A percentile compares a stretch with the other conserved stretches of the same genome.
Evolutionary conservation across 192 early-diverging fungal genomes (phyloP).

Genomic region (Diversispora epigaea): DNA sequence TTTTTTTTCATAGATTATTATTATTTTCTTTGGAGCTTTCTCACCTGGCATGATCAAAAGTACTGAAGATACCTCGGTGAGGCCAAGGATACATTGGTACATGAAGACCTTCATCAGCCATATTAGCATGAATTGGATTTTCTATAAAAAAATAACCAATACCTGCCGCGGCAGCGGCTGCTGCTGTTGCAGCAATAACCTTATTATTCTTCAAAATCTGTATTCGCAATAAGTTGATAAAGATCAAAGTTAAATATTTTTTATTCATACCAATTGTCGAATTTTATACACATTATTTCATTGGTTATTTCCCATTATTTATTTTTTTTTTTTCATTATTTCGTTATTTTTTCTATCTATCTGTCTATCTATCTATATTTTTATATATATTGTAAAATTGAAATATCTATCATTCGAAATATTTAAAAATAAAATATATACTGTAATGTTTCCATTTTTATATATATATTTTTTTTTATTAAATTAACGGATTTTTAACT

Average conservation of each 20-base stretch:
- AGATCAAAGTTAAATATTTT: not conserved
- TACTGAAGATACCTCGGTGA: conserved; percentile 75
- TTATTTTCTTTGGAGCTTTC: conserved; percentile 27
- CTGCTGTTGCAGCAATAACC: conserved; percentile 42
- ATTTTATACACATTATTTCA: too few relatives aligned
- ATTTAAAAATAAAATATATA: too few relatives aligned
- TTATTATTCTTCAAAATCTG: conserved; percentile 35
- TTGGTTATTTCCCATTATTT: too few relatives aligned
- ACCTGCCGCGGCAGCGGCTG: conserved; percentile 59
- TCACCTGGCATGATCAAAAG: conserved; percentile 92
- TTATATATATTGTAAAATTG: too few relatives aligned
- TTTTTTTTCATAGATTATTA: not conserved
- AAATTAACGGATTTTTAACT: not conserved
- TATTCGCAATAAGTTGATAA: not conserved
- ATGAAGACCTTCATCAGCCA: conserved; percentile 92
- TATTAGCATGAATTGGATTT: conserved; percentile 70
- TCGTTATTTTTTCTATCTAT: too few relatives aligned
- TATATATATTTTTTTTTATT: conserved; percentile 3
- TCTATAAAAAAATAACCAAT: conserved; percentile 49
- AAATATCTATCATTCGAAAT: too few relatives aligned
- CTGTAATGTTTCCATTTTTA: not conserved
- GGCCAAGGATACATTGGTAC: conserved; percentile 86
- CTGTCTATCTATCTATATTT: too few relatives aligned
- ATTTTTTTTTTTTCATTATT: too few relatives aligned
- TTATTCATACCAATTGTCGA: not conserved